Base-by-base conservation (phyloP, 2,329 filamentous ascomycete genomes). In the Alternaria sp. region DNA sequence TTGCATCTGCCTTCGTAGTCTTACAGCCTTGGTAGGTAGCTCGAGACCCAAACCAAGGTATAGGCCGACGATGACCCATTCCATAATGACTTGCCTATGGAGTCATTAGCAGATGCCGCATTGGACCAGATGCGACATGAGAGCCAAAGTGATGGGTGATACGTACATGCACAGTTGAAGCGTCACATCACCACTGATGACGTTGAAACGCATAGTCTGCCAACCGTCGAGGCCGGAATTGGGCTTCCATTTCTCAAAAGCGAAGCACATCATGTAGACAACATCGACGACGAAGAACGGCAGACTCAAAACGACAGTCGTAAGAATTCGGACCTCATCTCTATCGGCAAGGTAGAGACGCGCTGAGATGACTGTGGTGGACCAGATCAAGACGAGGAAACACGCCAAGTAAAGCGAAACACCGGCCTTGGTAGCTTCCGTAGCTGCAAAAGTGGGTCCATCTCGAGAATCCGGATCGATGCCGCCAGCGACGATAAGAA, bases 241-340 rank as follows among this genome's bases (percentile, higher is more conserved):
- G 7, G 49, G 42, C 6, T 22, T 53, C 60, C 72, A 67, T 20
- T 62, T 63, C 48, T 77, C 75, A 26, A 75, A 77, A 6, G 75
- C 75, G 52, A 77, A 77, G 48, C 73, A 76, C 71, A 76, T 77
- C 73, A 77, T 77, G 55, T 77, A 77, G 20, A 77, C 73, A 26
- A 77, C 70, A 46, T 77, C 71, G 42, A 76, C 74, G 22, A 77
- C 64, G 46, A 76, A 77, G 57, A 77, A 77, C 1, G 74, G 75
- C 22, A 77, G 62, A 47, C 75, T 77, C 26, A 76, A 43, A 16
- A 76, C 75, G 5, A 77, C 73, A 0, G 74, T 77, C 4, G 74
- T 76, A 18, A 77, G 63, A 20, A 77, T 77, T 55, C 74, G 74
- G 52, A 76, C 73, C 58, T 77, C 74, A 22, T 68, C 52, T 16